phyloP scores from a whole-genome alignment of 139 green algal species.

The Chlorella sorokiniana region DNA sequence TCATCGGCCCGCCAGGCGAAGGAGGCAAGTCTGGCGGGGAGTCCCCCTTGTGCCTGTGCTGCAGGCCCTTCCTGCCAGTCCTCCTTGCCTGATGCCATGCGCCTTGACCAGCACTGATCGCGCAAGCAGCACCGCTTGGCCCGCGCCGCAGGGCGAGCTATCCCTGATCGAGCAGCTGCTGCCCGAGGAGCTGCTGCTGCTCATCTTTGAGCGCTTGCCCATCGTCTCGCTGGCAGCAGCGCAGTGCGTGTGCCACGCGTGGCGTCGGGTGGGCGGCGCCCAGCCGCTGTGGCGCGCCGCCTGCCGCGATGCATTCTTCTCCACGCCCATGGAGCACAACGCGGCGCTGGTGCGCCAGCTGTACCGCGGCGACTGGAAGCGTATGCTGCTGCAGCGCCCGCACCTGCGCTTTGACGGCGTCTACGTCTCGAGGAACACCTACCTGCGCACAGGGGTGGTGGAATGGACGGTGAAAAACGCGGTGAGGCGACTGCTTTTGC shows the following conservation, averaged over 20 bases:
- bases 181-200: conserved; percentile 73
- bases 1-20: background rate
- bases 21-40: background rate
- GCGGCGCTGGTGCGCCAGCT: conserved; percentile 33
- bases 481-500: conserved; percentile 61
- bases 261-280: conserved; percentile 47
- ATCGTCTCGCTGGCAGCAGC: conserved; percentile 57
- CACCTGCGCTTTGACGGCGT: conserved; percentile 56
- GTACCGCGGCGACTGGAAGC: conserved; percentile 69
- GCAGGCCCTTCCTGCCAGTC: background rate
- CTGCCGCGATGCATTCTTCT: conserved; percentile 64
- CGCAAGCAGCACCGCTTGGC: background rate
- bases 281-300: conserved; percentile 72
- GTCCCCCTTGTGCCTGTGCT: too few species aligned
- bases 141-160: conserved; percentile 46
- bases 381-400: conserved; percentile 75
- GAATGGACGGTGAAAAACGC: conserved; percentile 64
- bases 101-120: too few species aligned
- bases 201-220: conserved; percentile 60
- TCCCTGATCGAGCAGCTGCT: conserved; percentile 74
- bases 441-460: conserved; percentile 65
- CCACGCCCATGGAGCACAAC: conserved; percentile 23
- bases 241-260: conserved; percentile 76
- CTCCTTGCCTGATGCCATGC: background rate
- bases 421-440: conserved; percentile 84